Conservation (phyloP, 306 rosid species). For the Casuarina cunninghamiana region DNA sequence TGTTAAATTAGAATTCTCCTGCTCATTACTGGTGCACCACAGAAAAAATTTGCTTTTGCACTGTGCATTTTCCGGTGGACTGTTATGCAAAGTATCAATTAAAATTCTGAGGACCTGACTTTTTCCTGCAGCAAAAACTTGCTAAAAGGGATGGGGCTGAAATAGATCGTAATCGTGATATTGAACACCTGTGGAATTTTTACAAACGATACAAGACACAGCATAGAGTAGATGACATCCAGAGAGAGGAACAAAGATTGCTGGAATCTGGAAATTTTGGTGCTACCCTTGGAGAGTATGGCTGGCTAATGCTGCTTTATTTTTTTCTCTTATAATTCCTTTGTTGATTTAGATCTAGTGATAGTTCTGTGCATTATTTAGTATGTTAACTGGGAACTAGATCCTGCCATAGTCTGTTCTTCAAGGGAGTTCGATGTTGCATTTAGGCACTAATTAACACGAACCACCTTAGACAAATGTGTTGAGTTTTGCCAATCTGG, state of each 20-base stretch:
- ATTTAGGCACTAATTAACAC: constrained; percentile 9
- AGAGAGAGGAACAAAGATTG: constrained; percentile 69
- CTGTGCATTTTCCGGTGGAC: neutral
- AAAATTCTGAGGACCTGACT: constrained; percentile 11
- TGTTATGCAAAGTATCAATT: neutral
- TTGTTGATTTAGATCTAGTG: neutral
- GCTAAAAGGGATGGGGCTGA: constrained; percentile 71
- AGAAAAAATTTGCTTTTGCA: neutral
- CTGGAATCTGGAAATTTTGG: constrained; percentile 85
- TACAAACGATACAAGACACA: constrained; percentile 69
- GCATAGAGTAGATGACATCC: constrained; percentile 78
- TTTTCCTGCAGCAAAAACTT: constrained; percentile 75
- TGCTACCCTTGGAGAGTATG: constrained; percentile 82
- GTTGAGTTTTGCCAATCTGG: constrained; percentile 8
- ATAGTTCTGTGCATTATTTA: constrained; percentile 15
- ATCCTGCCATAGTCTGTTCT: neutral
- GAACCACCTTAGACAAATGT: constrained; percentile 13
- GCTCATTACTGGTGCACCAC: constrained; percentile 6
- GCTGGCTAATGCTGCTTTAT: constrained; percentile 11
- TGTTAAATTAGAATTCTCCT: neutral
- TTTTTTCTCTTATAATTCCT: constrained; percentile 1
- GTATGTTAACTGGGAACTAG: constrained; percentile 1
- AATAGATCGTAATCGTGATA: constrained; percentile 83
- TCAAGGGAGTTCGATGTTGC: neutral
- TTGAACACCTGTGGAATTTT: constrained; percentile 82